These are phyloP conservation scores for Spatholobus suberectus DNA, from an alignment of 306 rosid genomes.

Conservation along the genomic window DNA sequence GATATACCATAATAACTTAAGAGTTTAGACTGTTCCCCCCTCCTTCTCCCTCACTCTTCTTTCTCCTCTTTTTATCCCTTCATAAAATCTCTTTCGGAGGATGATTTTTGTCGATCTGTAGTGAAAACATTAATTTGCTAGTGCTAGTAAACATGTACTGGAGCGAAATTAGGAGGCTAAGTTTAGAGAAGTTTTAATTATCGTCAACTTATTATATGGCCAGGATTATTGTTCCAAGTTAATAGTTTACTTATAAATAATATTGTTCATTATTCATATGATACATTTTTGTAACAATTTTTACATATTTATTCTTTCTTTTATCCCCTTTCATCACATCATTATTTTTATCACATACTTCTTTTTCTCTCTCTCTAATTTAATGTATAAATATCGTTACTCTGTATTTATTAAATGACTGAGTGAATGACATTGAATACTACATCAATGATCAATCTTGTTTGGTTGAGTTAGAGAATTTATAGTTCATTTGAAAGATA, in stretches of 20 bases:
- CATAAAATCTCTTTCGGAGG: background rate
- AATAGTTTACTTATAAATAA: background rate
- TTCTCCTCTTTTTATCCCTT: background rate
- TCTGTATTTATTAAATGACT: background rate
- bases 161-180: background rate
- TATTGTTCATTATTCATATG: background rate
- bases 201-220: background rate
- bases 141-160: conserved; percentile 6
- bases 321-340: background rate
- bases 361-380: too few species aligned
- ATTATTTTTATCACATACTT: background rate
- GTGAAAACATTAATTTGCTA: conserved; percentile 12
- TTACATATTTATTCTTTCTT: background rate
- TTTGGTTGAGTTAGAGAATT: background rate
- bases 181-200: background rate
- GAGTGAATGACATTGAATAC: background rate
- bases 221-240: conserved; percentile 5
- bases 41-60: too few species aligned
- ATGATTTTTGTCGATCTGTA: conserved; percentile 11
- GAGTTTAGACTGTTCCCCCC: background rate
- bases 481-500: too few species aligned
- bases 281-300: background rate
- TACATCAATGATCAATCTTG: background rate
- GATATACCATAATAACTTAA: background rate
- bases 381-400: background rate